A percentile compares a stretch with the other conserved stretches of the same genome.
Evolutionary conservation across 345 rosid genomes (phyloP).

Genomic region (Corchorus capsularis): DNA sequence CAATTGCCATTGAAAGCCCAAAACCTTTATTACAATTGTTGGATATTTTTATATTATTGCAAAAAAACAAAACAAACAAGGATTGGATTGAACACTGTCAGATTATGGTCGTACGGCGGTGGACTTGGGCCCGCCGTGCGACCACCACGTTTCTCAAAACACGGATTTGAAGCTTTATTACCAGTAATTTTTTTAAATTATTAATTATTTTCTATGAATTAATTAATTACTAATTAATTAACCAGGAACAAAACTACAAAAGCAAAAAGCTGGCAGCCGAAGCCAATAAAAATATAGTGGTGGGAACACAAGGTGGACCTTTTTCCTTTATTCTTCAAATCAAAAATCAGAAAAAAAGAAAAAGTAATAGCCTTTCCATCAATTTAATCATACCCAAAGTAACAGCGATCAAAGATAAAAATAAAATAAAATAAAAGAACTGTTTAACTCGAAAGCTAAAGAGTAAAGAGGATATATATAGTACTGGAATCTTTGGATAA

Average conservation of each 20-base stretch:
- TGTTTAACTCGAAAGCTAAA: background rate
- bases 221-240: too few species aligned
- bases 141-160: conserved; percentile 38
- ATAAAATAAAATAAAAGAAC: background rate
- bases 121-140: conserved; percentile 27
- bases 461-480: conserved; percentile 16
- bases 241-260: background rate
- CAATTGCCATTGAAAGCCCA: too few species aligned
- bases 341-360: background rate
- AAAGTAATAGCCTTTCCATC: background rate
- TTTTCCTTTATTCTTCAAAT: conserved; percentile 1
- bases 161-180: conserved; percentile 16
- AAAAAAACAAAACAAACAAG: background rate
- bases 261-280: background rate
- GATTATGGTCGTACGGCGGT: conserved; percentile 29
- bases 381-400: conserved; percentile 6
- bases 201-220: too few species aligned
- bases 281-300: background rate
- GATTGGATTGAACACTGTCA: conserved; percentile 1
- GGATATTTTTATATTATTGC: too few species aligned
- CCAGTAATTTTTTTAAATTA: too few species aligned
- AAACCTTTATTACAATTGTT: too few species aligned
- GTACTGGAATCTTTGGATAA: conserved; percentile 48
- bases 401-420: background rate
- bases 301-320: conserved; percentile 17